phyloP scores from a whole-genome alignment of 1,284 basidiomycete genomes.

The Apiotrichum sp. region DNA sequence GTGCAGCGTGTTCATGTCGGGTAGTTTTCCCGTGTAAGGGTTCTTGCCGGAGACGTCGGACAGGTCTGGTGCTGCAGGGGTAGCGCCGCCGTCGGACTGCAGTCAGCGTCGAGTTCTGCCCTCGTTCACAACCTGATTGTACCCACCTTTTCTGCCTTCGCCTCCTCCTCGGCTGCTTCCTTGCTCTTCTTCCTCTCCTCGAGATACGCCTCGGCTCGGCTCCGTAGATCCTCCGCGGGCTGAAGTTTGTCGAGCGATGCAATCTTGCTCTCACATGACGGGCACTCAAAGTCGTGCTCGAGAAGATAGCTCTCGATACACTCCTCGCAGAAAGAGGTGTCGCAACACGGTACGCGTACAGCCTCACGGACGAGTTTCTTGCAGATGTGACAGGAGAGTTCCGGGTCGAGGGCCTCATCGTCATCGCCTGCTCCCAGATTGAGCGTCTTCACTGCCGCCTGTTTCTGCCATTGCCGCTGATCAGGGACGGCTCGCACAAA shows the following conservation, averaged over 20 bases:
- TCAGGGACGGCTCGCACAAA: conserved; percentile 94
- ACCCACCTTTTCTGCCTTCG: conserved; percentile 40
- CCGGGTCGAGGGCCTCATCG: conserved; percentile 62
- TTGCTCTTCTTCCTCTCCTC: conserved; percentile 73
- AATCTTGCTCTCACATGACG: conserved; percentile 77
- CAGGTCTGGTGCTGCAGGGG: neutral
- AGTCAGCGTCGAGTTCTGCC: neutral
- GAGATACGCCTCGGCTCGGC: conserved; percentile 71
- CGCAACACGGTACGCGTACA: conserved; percentile 85
- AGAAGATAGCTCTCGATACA: conserved; percentile 85
- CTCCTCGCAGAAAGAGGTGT: conserved; percentile 85
- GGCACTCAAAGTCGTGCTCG: conserved; percentile 88
- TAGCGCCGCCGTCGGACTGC: conserved; percentile 1
- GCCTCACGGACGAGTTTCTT: conserved; percentile 82
- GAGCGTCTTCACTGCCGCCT: conserved; percentile 65
- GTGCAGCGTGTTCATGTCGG: conserved; percentile 18
- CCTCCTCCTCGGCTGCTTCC: conserved; percentile 47
- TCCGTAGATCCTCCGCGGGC: conserved; percentile 69
- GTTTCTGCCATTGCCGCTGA: conserved; percentile 87
- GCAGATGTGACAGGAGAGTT: conserved; percentile 79
- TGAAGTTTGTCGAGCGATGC: conserved; percentile 75
- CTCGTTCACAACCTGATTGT: no score
- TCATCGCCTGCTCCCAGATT: conserved; percentile 69
- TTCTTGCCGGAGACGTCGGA: conserved; percentile 10
- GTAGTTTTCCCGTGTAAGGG: conserved; percentile 11